Percentiles rank a stretch among this genome's conserved stretches.
Conservation (phyloP, 768 basidiomycete species). For the Leccinellum rugosiceps region DNA sequence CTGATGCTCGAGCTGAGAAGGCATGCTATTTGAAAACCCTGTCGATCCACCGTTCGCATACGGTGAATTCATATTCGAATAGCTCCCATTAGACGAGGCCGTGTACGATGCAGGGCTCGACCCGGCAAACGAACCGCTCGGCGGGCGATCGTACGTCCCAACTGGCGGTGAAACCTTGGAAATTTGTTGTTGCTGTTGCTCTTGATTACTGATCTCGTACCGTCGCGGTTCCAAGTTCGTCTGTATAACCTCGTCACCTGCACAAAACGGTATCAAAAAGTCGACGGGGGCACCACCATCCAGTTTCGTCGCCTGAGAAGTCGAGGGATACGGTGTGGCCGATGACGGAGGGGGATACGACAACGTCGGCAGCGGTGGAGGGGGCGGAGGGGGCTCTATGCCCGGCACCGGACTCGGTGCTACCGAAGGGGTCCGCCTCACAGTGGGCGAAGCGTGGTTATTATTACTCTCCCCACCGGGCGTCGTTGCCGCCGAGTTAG, state of each 20-base stretch:
- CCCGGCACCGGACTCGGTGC: constrained; percentile 8
- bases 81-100: constrained; percentile 20
- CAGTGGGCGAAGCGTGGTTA: neutral
- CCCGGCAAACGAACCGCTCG: constrained; percentile 13
- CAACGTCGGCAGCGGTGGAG: constrained; percentile 12
- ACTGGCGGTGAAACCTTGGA: constrained; percentile 4
- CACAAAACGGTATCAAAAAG: constrained; percentile 22
- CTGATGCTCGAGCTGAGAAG: constrained; percentile 20
- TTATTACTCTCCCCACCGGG: constrained; percentile 9
- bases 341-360: constrained; percentile 7
- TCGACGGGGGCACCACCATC: constrained; percentile 16
- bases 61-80: constrained; percentile 25
- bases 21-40: constrained; percentile 6
- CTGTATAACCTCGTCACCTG: constrained; percentile 18
- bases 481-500: constrained; percentile 11
- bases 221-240: constrained; percentile 11
- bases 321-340: constrained; percentile 8
- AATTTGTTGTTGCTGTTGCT: constrained; percentile 5
- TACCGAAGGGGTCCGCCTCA: constrained; percentile 10
- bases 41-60: constrained; percentile 20
- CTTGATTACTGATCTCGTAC: constrained; percentile 15
- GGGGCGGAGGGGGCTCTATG: constrained; percentile 4
- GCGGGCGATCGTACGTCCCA: constrained; percentile 23
- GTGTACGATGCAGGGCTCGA: constrained; percentile 27
- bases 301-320: constrained; percentile 9